Evolutionary conservation across 345 rosid genomes (phyloP).

Genomic region (Aquilaria yunnanensis): DNA sequence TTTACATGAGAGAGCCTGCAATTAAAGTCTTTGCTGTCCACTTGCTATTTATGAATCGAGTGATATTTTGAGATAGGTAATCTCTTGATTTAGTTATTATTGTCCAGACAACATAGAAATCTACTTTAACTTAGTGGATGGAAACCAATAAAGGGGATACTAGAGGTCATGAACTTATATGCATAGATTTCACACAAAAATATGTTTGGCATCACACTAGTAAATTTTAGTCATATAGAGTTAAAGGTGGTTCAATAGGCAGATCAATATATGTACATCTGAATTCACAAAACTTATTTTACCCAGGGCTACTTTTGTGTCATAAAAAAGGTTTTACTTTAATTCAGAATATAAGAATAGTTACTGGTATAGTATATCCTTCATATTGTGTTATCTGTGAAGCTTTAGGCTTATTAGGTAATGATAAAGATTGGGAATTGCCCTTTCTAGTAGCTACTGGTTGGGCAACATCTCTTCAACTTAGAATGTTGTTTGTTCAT

Average conservation of each 20-base stretch:
- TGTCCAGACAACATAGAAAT: neutral
- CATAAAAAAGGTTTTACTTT: no score
- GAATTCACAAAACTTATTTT: no score
- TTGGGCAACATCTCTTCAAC: neutral
- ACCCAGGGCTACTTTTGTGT: no score
- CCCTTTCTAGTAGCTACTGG: neutral
- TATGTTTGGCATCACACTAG: neutral
- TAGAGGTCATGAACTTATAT: neutral
- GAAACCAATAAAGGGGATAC: neutral
- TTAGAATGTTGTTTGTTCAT: no score
- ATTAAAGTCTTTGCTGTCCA: neutral
- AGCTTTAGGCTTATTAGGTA: neutral
- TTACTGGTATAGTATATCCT: no score
- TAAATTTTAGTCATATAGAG: neutral
- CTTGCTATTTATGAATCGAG: neutral
- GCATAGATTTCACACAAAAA: constrained; percentile 6
- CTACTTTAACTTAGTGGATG: neutral
- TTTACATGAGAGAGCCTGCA: neutral
- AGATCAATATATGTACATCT: no score
- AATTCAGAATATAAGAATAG: no score
- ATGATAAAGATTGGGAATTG: neutral
- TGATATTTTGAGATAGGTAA: neutral
- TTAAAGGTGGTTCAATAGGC: neutral
- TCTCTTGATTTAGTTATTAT: neutral
- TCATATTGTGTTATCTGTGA: no score